Percentiles rank a stretch among this genome's conserved stretches.
These are phyloP conservation scores for Isoetes taiwanensis DNA, from an alignment of 75 land plant species.

Conservation along the genomic window DNA sequence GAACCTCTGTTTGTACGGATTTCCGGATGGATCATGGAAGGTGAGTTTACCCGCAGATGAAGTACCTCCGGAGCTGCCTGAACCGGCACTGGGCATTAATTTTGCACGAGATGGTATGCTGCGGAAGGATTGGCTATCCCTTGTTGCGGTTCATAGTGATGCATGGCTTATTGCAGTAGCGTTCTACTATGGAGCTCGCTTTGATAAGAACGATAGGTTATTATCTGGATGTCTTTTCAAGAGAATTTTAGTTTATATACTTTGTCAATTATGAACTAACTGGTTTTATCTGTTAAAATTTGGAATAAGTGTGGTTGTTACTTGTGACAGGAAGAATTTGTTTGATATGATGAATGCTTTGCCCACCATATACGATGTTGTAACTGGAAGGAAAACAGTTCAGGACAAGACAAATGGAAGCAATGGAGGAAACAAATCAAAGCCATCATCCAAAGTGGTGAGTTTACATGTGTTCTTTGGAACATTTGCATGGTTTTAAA, in stretches of 20 bases:
- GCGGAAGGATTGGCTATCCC: constrained; percentile 68
- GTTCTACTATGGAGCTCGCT: constrained; percentile 56
- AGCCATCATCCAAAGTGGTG: neutral
- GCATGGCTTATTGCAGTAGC: constrained; percentile 84
- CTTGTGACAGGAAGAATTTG: constrained; percentile 50
- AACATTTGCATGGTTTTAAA: no score
- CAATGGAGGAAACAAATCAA: constrained; percentile 41
- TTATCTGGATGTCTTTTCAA: neutral
- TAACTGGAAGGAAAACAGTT: constrained; percentile 24
- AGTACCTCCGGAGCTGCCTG: constrained; percentile 51
- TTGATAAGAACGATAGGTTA: constrained; percentile 6
- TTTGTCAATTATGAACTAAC: no score
- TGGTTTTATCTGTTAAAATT: no score
- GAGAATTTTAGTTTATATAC: no score
- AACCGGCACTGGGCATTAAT: constrained; percentile 84
- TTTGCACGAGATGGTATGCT: constrained; percentile 91
- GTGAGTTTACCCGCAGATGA: constrained; percentile 1
- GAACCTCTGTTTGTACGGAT: constrained; percentile 11
- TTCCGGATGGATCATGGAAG: constrained; percentile 5
- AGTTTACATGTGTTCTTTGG: no score
- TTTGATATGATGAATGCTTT: constrained; percentile 50
- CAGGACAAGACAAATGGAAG: constrained; percentile 20
- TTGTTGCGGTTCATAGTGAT: constrained; percentile 85
- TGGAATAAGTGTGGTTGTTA: no score
- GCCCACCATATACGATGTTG: constrained; percentile 46